Conservation (phyloP, 2,329 filamentous ascomycete genomes). For the Claviceps lovelessii region DNA sequence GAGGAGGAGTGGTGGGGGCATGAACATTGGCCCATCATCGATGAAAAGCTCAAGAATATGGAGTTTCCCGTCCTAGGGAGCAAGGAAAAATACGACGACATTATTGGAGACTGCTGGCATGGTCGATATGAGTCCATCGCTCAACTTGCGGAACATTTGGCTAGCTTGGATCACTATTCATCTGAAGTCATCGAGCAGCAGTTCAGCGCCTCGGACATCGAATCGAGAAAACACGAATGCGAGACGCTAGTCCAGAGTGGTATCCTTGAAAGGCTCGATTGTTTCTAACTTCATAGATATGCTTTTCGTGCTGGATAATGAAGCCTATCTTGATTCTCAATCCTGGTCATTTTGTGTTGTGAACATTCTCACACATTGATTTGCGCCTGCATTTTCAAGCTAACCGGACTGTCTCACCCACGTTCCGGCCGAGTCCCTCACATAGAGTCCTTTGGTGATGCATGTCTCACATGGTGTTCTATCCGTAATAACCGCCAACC, state of each 20-base stretch:
- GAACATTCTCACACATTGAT: too few relatives aligned
- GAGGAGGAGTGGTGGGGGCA: conserved; percentile 5
- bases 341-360: too few relatives aligned
- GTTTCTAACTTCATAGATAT: too few relatives aligned
- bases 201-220: not conserved
- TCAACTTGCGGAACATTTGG: conserved; percentile 1
- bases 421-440: too few relatives aligned
- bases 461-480: too few relatives aligned
- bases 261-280: not conserved
- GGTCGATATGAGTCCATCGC: conserved; percentile 5
- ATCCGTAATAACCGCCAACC: too few relatives aligned
- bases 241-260: conserved; percentile 1
- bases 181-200: conserved; percentile 1
- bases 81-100: not conserved
- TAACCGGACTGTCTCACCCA: too few relatives aligned
- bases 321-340: too few relatives aligned
- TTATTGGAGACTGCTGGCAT: conserved; percentile 7
- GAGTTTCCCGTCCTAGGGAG: conserved; percentile 4
- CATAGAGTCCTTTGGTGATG: too few relatives aligned
- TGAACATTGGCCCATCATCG: not conserved
- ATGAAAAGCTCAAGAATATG: conserved; percentile 4
- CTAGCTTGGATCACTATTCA: conserved; percentile 2
- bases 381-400: too few relatives aligned
- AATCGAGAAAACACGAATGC: conserved; percentile 1
- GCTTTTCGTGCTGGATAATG: too few relatives aligned